Percentiles rank a stretch among this genome's conserved stretches.
phyloP scores from a whole-genome alignment of 352 stramenopile genomes.

The Aphanomyces astaci region DNA sequence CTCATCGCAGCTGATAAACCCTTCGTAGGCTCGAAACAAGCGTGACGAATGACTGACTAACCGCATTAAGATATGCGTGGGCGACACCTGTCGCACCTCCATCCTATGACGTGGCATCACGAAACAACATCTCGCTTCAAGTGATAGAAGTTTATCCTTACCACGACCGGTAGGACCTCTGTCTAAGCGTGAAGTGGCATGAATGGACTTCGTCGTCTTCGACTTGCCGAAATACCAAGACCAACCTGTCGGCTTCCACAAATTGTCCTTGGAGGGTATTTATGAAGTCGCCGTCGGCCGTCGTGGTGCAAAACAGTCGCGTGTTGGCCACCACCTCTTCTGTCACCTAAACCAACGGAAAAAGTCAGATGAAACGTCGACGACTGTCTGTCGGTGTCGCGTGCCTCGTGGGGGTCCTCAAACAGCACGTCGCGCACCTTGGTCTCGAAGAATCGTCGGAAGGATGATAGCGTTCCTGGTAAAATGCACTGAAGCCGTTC shows the following conservation, averaged over 20 bases:
- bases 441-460: background rate
- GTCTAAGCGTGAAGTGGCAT: background rate
- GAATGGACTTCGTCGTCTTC: background rate
- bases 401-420: background rate
- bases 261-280: background rate
- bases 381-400: no score
- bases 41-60: background rate
- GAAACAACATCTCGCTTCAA: no score
- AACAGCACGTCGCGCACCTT: background rate
- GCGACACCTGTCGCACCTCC: background rate
- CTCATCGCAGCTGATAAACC: background rate
- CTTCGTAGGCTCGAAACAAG: background rate
- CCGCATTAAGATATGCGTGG: background rate
- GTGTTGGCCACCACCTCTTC: background rate
- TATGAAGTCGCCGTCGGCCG: background rate
- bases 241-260: background rate
- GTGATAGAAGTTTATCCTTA: no score
- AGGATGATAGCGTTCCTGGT: background rate
- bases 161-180: background rate
- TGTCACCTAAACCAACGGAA: no score
- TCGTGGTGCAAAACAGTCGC: background rate
- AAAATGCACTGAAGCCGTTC: background rate
- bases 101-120: no score
- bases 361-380: no score
- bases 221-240: background rate